Conservation (phyloP, 345 rosid genomes). For the Brassica nigra region DNA sequence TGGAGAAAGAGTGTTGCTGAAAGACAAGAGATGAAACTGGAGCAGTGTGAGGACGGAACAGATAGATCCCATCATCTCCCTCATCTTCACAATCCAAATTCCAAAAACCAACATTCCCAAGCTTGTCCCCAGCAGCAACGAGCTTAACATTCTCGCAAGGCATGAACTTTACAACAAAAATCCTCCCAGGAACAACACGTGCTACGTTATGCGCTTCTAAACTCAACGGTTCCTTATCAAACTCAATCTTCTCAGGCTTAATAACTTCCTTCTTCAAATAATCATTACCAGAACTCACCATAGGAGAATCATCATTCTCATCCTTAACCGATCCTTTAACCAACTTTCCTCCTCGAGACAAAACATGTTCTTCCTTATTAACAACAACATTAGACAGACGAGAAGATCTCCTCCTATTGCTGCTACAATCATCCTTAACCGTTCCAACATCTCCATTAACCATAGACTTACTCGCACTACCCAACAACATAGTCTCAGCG, state of each 20-base stretch:
- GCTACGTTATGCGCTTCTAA: constrained; percentile 67
- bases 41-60: constrained; percentile 58
- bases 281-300: background rate
- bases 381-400: background rate
- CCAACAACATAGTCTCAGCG: constrained; percentile 42
- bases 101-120: constrained; percentile 87
- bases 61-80: constrained; percentile 54
- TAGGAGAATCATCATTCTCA: background rate
- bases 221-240: constrained; percentile 48
- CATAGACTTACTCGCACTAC: constrained; percentile 23
- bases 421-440: constrained; percentile 7
- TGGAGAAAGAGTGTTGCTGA: constrained; percentile 57
- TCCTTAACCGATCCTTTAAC: background rate
- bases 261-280: background rate
- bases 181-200: constrained; percentile 63
- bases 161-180: constrained; percentile 56
- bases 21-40: constrained; percentile 66
- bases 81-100: constrained; percentile 48
- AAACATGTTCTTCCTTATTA: constrained; percentile 3
- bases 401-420: background rate
- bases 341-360: no score
- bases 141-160: constrained; percentile 62
- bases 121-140: constrained; percentile 66
- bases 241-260: constrained; percentile 38
- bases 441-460: constrained; percentile 10